phyloP scores from a whole-genome alignment of 306 rosid genomes.

The Biancaea sappan region DNA sequence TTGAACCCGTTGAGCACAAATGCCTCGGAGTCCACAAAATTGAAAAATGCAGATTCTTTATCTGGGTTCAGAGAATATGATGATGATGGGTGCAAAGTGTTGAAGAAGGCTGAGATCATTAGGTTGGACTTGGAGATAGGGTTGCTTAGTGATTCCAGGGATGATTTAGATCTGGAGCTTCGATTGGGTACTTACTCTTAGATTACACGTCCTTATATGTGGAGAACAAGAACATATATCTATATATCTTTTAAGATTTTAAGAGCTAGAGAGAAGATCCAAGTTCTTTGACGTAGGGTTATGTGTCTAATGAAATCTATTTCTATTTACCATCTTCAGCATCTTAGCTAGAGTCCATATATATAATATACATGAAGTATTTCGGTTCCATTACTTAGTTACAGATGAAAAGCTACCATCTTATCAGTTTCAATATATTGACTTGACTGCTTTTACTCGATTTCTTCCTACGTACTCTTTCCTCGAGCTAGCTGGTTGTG shows the following conservation, averaged over 20 bases:
- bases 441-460: conserved; percentile 21
- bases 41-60: conserved; percentile 29
- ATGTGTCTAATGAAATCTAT: conserved; percentile 25
- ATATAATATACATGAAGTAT: conserved; percentile 21
- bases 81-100: conserved; percentile 35
- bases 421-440: conserved; percentile 22
- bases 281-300: conserved; percentile 29
- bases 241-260: background rate
- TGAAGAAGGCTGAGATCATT: conserved; percentile 52
- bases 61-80: conserved; percentile 26
- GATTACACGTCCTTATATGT: conserved; percentile 4
- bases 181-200: conserved; percentile 72
- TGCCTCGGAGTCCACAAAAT: conserved; percentile 27
- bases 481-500: conserved; percentile 17
- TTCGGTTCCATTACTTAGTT: conserved; percentile 32
- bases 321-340: conserved; percentile 24
- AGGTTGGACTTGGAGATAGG: conserved; percentile 78
- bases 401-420: conserved; percentile 19
- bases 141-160: conserved; percentile 45
- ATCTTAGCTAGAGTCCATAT: conserved; percentile 15
- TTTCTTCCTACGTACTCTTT: background rate
- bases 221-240: background rate
- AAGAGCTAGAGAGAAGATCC: conserved; percentile 29
- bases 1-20: conserved; percentile 40
- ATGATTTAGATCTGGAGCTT: conserved; percentile 90